Percentiles rank a stretch among this genome's conserved stretches.
phyloP scores from a whole-genome alignment of 345 rosid species.

The Firmiana major region DNA sequence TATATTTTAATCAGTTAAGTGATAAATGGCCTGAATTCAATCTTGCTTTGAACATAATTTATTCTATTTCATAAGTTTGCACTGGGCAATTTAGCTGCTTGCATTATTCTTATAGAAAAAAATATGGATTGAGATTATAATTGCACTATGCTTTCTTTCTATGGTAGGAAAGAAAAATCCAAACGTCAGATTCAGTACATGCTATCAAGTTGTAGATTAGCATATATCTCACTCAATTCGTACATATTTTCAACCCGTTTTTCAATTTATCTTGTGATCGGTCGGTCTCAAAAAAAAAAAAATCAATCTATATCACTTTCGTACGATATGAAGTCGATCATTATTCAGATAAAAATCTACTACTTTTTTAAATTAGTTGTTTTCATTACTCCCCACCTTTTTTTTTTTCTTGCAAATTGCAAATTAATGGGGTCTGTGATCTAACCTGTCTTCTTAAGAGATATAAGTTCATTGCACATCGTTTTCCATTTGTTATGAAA shows the following conservation, averaged over 20 bases:
- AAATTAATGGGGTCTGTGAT: slow-evolving; percentile 22
- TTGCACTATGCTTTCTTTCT: not conserved
- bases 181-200: not conserved
- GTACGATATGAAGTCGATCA: not conserved
- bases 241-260: no score
- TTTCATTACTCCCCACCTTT: slow-evolving; percentile 8
- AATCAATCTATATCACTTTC: no score
- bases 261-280: no score
- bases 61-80: not conserved
- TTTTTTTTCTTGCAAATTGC: not conserved
- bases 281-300: no score
- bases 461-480: slow-evolving; percentile 23
- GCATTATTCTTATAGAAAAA: no score
- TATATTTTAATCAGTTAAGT: not conserved
- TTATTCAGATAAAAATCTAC: not conserved
- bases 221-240: no score
- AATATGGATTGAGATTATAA: not conserved
- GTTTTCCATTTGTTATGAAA: slow-evolving; percentile 21
- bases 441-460: slow-evolving; percentile 19
- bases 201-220: not conserved
- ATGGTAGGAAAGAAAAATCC: not conserved
- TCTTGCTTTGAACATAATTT: not conserved
- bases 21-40: not conserved
- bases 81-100: no score
- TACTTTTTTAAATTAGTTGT: not conserved